phyloP scores from a whole-genome alignment of 352 stramenopile genomes.

The Pythium phragmiticola region DNA sequence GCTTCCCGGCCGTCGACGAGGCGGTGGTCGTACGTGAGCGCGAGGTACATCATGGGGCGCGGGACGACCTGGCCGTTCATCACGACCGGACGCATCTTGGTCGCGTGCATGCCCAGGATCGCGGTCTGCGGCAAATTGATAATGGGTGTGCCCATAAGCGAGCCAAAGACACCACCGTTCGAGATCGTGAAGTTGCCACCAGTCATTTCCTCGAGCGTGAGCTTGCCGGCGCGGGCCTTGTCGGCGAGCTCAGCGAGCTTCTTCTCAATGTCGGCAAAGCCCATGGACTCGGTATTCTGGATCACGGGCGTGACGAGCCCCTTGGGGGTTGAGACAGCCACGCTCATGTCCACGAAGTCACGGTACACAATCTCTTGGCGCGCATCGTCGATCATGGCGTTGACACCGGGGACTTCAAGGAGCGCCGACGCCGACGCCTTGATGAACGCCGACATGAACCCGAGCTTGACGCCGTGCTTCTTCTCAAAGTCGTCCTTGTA shows the following conservation, averaged over 20 bases:
- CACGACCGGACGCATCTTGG: conserved; percentile 97
- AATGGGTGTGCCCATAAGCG: conserved; percentile 98
- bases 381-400: conserved; percentile 98
- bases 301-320: conserved; percentile 98
- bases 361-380: conserved; percentile 99
- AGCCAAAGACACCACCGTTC: conserved; percentile 98
- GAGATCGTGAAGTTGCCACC: conserved; percentile 99
- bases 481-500: conserved; percentile 97
- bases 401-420: conserved; percentile 94
- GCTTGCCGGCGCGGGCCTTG: conserved; percentile 65
- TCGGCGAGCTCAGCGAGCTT: conserved; percentile 93
- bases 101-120: conserved; percentile 99
- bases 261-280: conserved; percentile 98
- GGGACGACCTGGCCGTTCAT: conserved; percentile 94
- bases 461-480: conserved; percentile 98
- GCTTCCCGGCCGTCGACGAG: conserved; percentile 98
- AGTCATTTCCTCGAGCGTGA: conserved; percentile 92
- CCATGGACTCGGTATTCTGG: conserved; percentile 97
- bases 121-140: conserved; percentile 98
- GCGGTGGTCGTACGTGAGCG: conserved; percentile 99
- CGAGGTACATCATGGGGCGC: conserved; percentile 99
- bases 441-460: conserved; percentile 99
- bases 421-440: conserved; percentile 94
- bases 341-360: conserved; percentile 98
- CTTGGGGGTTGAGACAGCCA: conserved; percentile 96